phyloP scores from a whole-genome alignment of 1,284 basidiomycete genomes.

The Ceratobasidium theobromae region DNA sequence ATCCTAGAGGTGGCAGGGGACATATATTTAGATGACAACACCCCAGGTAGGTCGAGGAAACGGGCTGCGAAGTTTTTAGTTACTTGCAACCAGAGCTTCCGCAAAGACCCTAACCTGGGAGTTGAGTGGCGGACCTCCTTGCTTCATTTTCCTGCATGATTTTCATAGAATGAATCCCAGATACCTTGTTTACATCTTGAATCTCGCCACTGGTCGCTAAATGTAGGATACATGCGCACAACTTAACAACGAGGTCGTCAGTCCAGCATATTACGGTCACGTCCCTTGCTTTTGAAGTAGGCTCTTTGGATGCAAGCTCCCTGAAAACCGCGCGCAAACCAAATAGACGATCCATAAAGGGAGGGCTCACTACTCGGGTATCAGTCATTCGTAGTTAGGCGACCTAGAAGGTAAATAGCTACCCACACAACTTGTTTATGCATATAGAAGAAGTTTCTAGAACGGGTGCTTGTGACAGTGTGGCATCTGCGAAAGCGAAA shows the following conservation, averaged over 20 bases:
- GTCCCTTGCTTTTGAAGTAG: neutral
- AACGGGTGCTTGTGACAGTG: neutral
- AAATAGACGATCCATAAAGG: conserved; percentile 6
- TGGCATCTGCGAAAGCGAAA: neutral
- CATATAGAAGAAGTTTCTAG: neutral
- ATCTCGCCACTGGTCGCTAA: conserved; percentile 14
- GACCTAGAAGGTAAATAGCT: neutral
- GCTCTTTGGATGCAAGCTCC: neutral
- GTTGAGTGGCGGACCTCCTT: conserved; percentile 7
- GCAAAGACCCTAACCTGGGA: neutral
- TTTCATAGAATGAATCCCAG: conserved; percentile 4
- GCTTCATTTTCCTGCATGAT: conserved; percentile 8
- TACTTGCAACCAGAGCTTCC: neutral
- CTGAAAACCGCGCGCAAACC: conserved; percentile 1
- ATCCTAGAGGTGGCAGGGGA: conserved; percentile 8
- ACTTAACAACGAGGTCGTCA: conserved; percentile 18
- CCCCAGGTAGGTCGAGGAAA: neutral
- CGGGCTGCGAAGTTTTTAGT: neutral
- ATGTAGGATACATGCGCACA: conserved; percentile 31
- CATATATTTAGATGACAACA: neutral
- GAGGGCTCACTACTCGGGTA: neutral
- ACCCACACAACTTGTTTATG: conserved; percentile 3
- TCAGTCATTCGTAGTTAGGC: neutral
- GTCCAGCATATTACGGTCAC: conserved; percentile 7
- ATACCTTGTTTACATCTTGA: conserved; percentile 8